Evolutionary conservation across 2,329 filamentous ascomycete species (phyloP), one percentile per base, ranked within the genome.

Genomic region (Clonostachys rhizophaga): DNA sequence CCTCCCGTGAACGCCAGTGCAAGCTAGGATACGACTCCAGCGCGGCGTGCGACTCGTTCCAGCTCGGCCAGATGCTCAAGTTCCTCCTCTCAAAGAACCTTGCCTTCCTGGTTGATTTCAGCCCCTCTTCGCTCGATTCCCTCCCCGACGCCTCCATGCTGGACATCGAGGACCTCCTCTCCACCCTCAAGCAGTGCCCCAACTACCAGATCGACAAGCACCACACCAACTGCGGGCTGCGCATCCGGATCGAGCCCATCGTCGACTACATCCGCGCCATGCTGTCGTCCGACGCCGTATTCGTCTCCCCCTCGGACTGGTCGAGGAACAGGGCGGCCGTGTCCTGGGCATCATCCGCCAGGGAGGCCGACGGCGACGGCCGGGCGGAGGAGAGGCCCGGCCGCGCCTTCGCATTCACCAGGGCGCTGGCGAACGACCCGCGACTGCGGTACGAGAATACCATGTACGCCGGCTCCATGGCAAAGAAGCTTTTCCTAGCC

Each of bases 31-130:
- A 91, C 63, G 86, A 89, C 57, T 83, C 81, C 3, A 87, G 82
- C 51, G 66, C 77, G 3, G 81, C 86, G 40, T 91, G 87, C 62
- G 87, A 91, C 66, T 84, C 82, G 3, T 91, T 86, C 58, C 87
- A 91, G 64, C 76, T 91, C 1, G 87, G 87, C 18, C 86, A 91
- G 65, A 88, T 88, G 74, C 66, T 89, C 52, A 83, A 82, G 54
- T 91, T 91, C 63, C 77, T 91, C 35, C 67, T 72, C 13, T 74
- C 75, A 53, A 81, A 81, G 53, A 74, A 77, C 30, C 77, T 88
- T 0, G 58, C 89, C 5, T 78, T 75, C 36, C 65, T 89, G 2
- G 69, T 76, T 7, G 76, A 82, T 58, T 81, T 80, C 52, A 72
- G 75, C 35, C 69, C 76, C 1, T 56, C 61, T 3, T 76, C 76